Base-by-base conservation (phyloP, 2,329 filamentous ascomycete genomes). In the Colletotrichum noveboracense region DNA sequence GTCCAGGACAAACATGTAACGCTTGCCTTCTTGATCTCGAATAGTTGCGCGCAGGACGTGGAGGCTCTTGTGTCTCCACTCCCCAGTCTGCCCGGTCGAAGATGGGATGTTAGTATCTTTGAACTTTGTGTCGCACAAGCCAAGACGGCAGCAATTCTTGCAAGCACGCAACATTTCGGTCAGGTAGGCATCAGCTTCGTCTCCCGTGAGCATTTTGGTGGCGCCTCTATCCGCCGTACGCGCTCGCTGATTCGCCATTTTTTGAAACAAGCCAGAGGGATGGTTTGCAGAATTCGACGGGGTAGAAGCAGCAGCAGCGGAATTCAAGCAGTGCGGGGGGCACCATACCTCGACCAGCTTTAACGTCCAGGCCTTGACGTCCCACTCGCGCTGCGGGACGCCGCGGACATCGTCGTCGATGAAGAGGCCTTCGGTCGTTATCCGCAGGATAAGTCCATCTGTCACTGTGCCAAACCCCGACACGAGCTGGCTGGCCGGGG, bases 351-450 rank as follows among this genome's bases (percentile, higher is more conserved):
- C 97, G 84, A 97, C 92, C 78, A 94, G 88, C 86, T 98, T 98
- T 86, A 99, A 91, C 58, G 96, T 98, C 97, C 97, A 98, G 30
- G 96, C 96, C 85, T 98, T 98, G 82, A 98, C 93, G 84, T 99
- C 97, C 97, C 97, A 99, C 86, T 99, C 97, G 75, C 97, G 93
- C 85, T 98, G 96, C n/a, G 95, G 93, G 18, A 98, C 95, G 77
- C 93, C 93, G 60, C 96, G 93, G 68, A 98, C 91, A 83, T 98
- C 97, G 84, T 99, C 97, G 83, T 99, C 97, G 82, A 99, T 97
- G 86, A 98, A 98, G 70, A 98, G 90, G 21, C 97, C 97, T 84
- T 98, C 96, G 2, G 95, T 98, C 13, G 95, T 96, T 81, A 98
- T 97, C 67, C 95, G 94, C 76, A 99, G 89, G 76, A 98, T 94